Evolutionary conservation across 2,329 filamentous ascomycete genomes (phyloP).

Genomic region (Apiospora phragmitis): DNA sequence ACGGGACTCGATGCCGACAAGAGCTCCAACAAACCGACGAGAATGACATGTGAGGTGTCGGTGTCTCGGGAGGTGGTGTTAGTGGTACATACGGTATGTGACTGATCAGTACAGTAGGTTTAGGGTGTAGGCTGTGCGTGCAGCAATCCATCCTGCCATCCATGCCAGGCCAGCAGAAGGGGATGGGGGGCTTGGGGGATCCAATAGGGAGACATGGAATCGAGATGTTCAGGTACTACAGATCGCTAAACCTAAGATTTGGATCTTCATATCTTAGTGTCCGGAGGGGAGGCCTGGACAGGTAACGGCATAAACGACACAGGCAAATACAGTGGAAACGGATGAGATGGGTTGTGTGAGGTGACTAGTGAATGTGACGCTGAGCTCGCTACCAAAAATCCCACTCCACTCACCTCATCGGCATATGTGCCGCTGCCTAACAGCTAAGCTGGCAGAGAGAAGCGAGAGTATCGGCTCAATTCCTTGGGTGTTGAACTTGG

Average conservation of each 20-base stretch:
- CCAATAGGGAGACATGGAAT: background rate
- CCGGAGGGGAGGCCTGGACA: background rate
- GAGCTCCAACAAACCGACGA: background rate
- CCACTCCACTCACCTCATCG: background rate
- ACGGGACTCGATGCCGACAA: background rate
- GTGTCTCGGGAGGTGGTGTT: background rate
- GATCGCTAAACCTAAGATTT: background rate
- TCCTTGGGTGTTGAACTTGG: background rate
- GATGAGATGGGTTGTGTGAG: background rate
- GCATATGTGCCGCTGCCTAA: background rate
- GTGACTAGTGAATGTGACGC: background rate
- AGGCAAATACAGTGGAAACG: background rate
- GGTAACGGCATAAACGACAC: background rate
- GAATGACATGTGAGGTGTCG: background rate
- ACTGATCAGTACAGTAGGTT: background rate
- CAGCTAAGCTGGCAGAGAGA: background rate
- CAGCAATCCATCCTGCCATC: background rate
- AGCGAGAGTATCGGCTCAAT: background rate
- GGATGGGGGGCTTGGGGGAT: background rate
- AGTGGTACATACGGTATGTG: background rate
- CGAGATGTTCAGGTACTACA: background rate
- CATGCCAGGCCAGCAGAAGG: background rate
- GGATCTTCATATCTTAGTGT: background rate
- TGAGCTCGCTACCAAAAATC: background rate
- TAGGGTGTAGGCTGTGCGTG: background rate